Conservation (phyloP, 495 filamentous ascomycete genomes). For the Aspergillus kassunensis region DNA sequence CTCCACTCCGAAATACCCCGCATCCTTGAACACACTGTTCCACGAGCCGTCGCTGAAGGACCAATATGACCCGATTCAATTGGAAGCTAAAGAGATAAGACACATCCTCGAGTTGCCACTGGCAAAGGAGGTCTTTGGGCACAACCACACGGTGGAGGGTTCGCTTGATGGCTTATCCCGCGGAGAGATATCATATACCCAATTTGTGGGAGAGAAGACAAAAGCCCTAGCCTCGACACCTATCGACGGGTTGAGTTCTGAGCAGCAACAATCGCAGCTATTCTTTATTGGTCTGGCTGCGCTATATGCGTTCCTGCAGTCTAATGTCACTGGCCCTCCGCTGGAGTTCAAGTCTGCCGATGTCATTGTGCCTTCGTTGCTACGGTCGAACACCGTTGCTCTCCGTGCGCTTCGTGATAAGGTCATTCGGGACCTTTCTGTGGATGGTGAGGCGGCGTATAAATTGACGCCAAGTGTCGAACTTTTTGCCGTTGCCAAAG, state of each 20-base stretch:
- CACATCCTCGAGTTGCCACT: constrained; percentile 37
- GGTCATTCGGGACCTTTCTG: constrained; percentile 61
- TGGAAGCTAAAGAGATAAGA: constrained; percentile 33
- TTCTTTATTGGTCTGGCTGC: constrained; percentile 65
- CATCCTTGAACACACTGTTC: constrained; percentile 34
- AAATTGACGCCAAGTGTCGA: constrained; percentile 77
- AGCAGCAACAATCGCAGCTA: constrained; percentile 39
- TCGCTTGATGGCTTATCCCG: constrained; percentile 23
- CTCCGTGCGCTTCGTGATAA: constrained; percentile 39
- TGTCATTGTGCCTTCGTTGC: constrained; percentile 49
- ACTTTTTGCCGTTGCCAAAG: constrained; percentile 72
- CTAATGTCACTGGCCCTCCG: constrained; percentile 85
- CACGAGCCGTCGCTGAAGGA: constrained; percentile 24
- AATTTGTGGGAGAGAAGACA: constrained; percentile 30
- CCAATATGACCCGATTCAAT: constrained; percentile 35
- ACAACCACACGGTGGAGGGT: constrained; percentile 22
- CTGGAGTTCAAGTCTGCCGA: constrained; percentile 52
- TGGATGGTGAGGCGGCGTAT: constrained; percentile 86
- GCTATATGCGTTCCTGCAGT: constrained; percentile 81
- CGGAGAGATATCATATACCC: constrained; percentile 35
- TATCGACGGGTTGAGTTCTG: constrained; percentile 22
- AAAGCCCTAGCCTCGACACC: constrained; percentile 22
- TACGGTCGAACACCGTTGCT: constrained; percentile 25
- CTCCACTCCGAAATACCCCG: constrained; percentile 17
- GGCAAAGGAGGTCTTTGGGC: constrained; percentile 35